Conservation (phyloP, 116 monocot genomes). For the Iris pallida region DNA sequence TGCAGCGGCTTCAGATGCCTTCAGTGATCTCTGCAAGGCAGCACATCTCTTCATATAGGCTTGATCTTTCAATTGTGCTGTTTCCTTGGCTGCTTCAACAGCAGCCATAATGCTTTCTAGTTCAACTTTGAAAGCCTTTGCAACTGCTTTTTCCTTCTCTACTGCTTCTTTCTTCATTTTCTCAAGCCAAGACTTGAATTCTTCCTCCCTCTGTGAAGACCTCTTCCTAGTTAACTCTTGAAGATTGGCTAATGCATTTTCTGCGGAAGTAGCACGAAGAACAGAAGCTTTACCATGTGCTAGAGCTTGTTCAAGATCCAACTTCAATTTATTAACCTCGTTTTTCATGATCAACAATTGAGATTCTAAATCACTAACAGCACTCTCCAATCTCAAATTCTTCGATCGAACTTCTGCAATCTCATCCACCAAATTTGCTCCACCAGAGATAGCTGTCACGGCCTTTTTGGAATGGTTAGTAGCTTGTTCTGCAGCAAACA, state of each 20-base stretch:
- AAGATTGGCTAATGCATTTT: slow-evolving; percentile 4
- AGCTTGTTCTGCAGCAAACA: slow-evolving; percentile 13
- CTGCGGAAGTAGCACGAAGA: slow-evolving; percentile 7
- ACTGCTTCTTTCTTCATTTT: slow-evolving; percentile 13
- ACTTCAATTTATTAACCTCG: slow-evolving; percentile 15
- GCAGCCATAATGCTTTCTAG: slow-evolving; percentile 14
- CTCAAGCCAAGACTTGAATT: slow-evolving; percentile 1
- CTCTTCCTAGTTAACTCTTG: slow-evolving; percentile 11
- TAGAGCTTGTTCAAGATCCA: slow-evolving; percentile 13
- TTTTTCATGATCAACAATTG: slow-evolving; percentile 2
- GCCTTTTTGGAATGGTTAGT: slow-evolving; percentile 8
- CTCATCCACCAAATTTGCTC: slow-evolving; percentile 13
- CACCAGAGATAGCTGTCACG: not conserved
- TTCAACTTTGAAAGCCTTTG: slow-evolving; percentile 7
- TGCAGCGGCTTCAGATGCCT: slow-evolving; percentile 16
- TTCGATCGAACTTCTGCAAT: slow-evolving; percentile 4
- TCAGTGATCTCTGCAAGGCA: slow-evolving; percentile 13
- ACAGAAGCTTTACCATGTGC: slow-evolving; percentile 9
- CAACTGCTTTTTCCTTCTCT: slow-evolving; percentile 11
- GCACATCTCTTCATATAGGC: slow-evolving; percentile 13
- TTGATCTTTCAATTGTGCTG: slow-evolving; percentile 12
- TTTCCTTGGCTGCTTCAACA: slow-evolving; percentile 12
- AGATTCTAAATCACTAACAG: slow-evolving; percentile 11
- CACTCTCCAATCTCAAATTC: slow-evolving; percentile 6
- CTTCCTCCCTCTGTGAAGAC: slow-evolving; percentile 5